Evolutionary conservation across 2,329 filamentous ascomycete genomes (phyloP), one percentile per base, ranked within the genome.

Genomic region (Davidsoniella australis): DNA sequence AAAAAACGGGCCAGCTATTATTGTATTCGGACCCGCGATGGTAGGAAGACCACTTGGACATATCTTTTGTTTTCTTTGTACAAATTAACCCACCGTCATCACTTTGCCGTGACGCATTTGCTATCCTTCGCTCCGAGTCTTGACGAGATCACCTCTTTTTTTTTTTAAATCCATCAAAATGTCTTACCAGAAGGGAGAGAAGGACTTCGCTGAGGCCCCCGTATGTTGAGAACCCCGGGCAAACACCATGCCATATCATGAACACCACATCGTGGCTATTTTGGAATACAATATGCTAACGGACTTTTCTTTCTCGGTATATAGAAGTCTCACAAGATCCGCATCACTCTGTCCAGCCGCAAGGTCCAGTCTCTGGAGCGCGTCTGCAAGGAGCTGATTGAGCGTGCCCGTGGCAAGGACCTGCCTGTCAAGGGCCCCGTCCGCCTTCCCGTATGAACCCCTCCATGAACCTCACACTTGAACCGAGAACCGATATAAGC

Each of bases 401-500:
- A 98, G 73, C 89, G 91, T 66, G 87, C 91, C 66, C 94, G 94
- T 78, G 80, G 75, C 76, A 98, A 98, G 88, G 87, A 93, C 67
- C 85, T 98, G 64, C 83, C 84, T 67, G 86, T 94, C 75, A 96
- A 96, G 83, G 89, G 91, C 65, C 87, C 89, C 67, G 89, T 96
- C 70, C 87, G 89, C 65, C 83, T 95, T 63, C 54, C 54, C 46
- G 50, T 52, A 52, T 41, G 49, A 37, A 26, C 14, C 16, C 29
- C 26, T 17, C n/a, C n/a, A 23, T 23, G 20, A 23, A 23, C 20
- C 20, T 23, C 38, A 16, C 20, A 9, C 16, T 36, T 33, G 40
- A n/a, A 8, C 39, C 16, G 9, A 17, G 7, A 43, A 43, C 10
- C 29, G 33, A 17, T 17, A 40, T n/a, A 20, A 40, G 29, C 8